These are phyloP conservation scores for Trichoderma semiorbis DNA, from an alignment of 2,329 filamentous ascomycete species.

Conservation along the genomic window DNA sequence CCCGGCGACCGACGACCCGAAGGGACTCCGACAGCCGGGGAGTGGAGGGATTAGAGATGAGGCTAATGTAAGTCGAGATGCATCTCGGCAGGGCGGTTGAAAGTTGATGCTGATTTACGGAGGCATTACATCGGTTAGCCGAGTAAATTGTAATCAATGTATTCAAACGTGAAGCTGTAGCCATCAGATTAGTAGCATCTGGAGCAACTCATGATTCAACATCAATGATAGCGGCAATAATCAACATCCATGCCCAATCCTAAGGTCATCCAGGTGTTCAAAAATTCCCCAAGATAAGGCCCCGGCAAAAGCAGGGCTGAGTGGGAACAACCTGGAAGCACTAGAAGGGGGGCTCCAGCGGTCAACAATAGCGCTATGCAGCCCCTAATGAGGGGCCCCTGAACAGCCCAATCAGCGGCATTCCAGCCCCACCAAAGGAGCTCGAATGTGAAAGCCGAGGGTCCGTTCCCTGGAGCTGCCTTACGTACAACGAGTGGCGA, in stretches of 20 bases:
- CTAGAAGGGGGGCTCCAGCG: background rate
- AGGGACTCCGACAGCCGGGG: slow-evolving; percentile 6
- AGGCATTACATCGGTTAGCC: no score
- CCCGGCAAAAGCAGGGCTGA: background rate
- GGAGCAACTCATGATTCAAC: background rate
- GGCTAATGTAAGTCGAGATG: slow-evolving; percentile 13
- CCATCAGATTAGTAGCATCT: background rate
- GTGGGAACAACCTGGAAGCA: background rate
- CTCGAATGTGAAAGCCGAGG: background rate
- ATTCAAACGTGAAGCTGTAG: no score
- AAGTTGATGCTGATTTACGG: no score
- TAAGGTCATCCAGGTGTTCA: background rate
- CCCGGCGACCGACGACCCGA: slow-evolving; percentile 14
- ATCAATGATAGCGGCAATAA: background rate
- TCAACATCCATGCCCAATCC: background rate
- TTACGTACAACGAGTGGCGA: slow-evolving; percentile 9
- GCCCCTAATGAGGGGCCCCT: background rate
- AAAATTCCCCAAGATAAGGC: background rate
- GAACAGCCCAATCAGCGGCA: background rate
- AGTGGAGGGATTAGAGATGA: slow-evolving; percentile 5
- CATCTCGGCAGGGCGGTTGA: background rate
- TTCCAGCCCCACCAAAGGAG: background rate
- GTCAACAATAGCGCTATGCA: background rate
- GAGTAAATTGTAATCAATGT: no score
- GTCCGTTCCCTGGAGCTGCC: background rate